phyloP scores from a whole-genome alignment of 176 grass and related monocot species.

The Zea mays region Zm-B73-REFERENCE-NAM-5.0 NC_050097.1:29909501-29910000 shows the following conservation, averaged over 20 bases:
- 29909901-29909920: conserved; percentile 90
- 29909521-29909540: conserved; percentile 2
- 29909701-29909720: conserved; percentile 11
- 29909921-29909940: conserved; percentile 63
- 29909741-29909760: conserved; percentile 24
- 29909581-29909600: conserved; percentile 54
- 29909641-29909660: conserved; percentile 59
- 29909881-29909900: conserved; percentile 59
- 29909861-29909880: conserved; percentile 35
- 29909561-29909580: not conserved
- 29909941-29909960: conserved; percentile 17
- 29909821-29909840: conserved; percentile 26
- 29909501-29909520: conserved; percentile 5
- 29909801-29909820: conserved; percentile 50
- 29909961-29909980: not conserved
- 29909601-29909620: conserved; percentile 11
- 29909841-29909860: conserved; percentile 28
- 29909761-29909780: not conserved
- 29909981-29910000: not conserved
- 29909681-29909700: not conserved
- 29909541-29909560: conserved; percentile 21
- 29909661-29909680: conserved; percentile 38
- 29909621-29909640: conserved; percentile 22
- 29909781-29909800: conserved; percentile 46
- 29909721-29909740: conserved; percentile 11